A percentile compares a stretch with the other conserved stretches of the same genome.
Evolutionary conservation across 768 basidiomycete species (phyloP).

Genomic region (Amanita inopinata): DNA sequence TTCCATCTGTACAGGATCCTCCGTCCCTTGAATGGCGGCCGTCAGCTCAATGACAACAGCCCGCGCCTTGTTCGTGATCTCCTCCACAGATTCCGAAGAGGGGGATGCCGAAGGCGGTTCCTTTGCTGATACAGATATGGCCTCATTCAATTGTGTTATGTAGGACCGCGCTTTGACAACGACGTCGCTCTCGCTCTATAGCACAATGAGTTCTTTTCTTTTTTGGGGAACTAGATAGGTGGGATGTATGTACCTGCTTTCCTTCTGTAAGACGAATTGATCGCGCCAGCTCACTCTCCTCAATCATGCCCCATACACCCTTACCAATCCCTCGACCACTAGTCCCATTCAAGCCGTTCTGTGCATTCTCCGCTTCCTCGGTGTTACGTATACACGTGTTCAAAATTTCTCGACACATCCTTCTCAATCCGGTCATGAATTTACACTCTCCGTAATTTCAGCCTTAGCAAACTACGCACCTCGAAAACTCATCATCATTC

Average conservation of each 20-base stretch:
- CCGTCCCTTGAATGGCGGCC: slow-evolving; percentile 41
- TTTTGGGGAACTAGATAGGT: background rate
- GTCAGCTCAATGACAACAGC: slow-evolving; percentile 44
- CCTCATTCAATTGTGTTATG: slow-evolving; percentile 27
- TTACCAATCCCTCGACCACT: slow-evolving; percentile 51
- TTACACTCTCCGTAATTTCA: background rate
- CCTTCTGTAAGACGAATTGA: slow-evolving; percentile 50
- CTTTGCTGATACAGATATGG: slow-evolving; percentile 13
- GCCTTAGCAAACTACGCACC: slow-evolving; percentile 25
- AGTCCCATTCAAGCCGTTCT: slow-evolving; percentile 15
- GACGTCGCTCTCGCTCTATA: slow-evolving; percentile 37
- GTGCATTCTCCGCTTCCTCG: slow-evolving; percentile 48
- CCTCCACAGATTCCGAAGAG: slow-evolving; percentile 16
- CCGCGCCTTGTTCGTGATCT: slow-evolving; percentile 37
- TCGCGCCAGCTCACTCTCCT: slow-evolving; percentile 74
- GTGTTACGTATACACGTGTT: slow-evolving; percentile 90
- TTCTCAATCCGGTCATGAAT: slow-evolving; percentile 15
- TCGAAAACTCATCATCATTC: slow-evolving; percentile 70
- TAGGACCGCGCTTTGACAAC: slow-evolving; percentile 36
- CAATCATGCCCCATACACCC: slow-evolving; percentile 79
- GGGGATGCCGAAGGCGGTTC: slow-evolving; percentile 13
- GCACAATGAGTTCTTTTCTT: background rate
- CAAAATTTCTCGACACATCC: slow-evolving; percentile 83
- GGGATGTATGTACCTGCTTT: slow-evolving; percentile 32
- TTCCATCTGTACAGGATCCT: slow-evolving; percentile 52